Evolutionary conservation across 768 basidiomycete genomes (phyloP).

Genomic region (Lenzites betulinus): DNA sequence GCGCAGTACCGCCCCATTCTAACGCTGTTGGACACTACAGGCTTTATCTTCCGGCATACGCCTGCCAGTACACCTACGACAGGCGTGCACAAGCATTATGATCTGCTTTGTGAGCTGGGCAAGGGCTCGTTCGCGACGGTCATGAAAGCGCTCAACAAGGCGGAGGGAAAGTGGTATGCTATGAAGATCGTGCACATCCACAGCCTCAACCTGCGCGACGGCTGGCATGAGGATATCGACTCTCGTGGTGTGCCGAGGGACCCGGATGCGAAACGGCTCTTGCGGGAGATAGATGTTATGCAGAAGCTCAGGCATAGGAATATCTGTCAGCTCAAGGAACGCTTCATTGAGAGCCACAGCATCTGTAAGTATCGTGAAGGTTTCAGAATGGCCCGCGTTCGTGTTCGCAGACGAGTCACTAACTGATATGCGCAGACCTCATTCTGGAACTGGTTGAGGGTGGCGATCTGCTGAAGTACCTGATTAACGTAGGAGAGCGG

Average conservation of each 20-base stretch:
- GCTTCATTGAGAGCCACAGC: constrained; percentile 62
- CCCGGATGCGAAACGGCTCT: constrained; percentile 41
- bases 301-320: constrained; percentile 76
- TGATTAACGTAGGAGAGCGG: constrained; percentile 42
- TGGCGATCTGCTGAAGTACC: constrained; percentile 84
- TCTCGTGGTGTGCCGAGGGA: neutral
- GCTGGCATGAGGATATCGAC: neutral
- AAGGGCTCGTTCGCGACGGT: constrained; percentile 93
- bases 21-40: constrained; percentile 35
- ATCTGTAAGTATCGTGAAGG: constrained; percentile 55
- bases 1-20: neutral
- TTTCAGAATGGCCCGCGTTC: too few species aligned
- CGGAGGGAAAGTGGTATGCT: constrained; percentile 77
- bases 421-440: constrained; percentile 54
- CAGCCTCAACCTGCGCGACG: constrained; percentile 47
- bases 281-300: constrained; percentile 78
- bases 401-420: too few species aligned
- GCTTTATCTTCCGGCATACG: constrained; percentile 71
- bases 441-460: constrained; percentile 86
- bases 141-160: constrained; percentile 72
- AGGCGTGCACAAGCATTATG: constrained; percentile 67
- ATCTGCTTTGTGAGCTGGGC: constrained; percentile 71
- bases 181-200: constrained; percentile 79
- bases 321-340: constrained; percentile 78
- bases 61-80: constrained; percentile 50